phyloP scores from a whole-genome alignment of 1,284 basidiomycete genomes.

The Leccinum griseonigrum region DNA sequence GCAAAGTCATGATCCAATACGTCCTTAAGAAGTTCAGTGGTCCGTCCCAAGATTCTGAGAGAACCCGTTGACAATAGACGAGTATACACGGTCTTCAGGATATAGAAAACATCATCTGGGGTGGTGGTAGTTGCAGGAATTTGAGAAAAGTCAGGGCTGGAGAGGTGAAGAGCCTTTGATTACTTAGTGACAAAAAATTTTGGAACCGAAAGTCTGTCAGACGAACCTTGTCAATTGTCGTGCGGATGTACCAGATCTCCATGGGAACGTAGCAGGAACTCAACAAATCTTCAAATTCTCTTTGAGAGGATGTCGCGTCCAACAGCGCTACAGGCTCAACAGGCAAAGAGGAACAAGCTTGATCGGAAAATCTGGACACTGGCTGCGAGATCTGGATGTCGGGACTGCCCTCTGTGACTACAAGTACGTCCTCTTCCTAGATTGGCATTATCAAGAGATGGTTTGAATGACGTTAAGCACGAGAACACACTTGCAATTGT shows the following conservation, averaged over 20 bases:
- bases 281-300: slow-evolving; percentile 69
- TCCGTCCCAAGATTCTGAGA: slow-evolving; percentile 52
- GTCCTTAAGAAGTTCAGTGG: slow-evolving; percentile 62
- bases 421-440: slow-evolving; percentile 21
- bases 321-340: slow-evolving; percentile 20
- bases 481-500: slow-evolving; percentile 52
- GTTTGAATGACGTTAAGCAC: background rate
- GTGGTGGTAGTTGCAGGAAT: slow-evolving; percentile 63
- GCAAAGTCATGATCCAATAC: slow-evolving; percentile 82
- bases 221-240: slow-evolving; percentile 80
- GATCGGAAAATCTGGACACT: background rate
- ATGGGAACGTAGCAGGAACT: slow-evolving; percentile 81
- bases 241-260: slow-evolving; percentile 91
- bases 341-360: background rate
- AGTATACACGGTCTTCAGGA: slow-evolving; percentile 79
- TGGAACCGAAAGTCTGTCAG: background rate
- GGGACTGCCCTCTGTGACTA: slow-evolving; percentile 1
- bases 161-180: slow-evolving; percentile 66
- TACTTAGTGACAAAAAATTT: slow-evolving; percentile 2
- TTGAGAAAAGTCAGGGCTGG: slow-evolving; percentile 67
- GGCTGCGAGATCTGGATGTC: slow-evolving; percentile 1
- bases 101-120: slow-evolving; percentile 93
- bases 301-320: slow-evolving; percentile 55
- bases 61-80: slow-evolving; percentile 77
- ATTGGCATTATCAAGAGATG: slow-evolving; percentile 7